Evolutionary conservation across 2,329 filamentous ascomycete species (phyloP), one percentile per base, ranked within the genome.

Genomic region (Dothiorella sarmentorum): DNA sequence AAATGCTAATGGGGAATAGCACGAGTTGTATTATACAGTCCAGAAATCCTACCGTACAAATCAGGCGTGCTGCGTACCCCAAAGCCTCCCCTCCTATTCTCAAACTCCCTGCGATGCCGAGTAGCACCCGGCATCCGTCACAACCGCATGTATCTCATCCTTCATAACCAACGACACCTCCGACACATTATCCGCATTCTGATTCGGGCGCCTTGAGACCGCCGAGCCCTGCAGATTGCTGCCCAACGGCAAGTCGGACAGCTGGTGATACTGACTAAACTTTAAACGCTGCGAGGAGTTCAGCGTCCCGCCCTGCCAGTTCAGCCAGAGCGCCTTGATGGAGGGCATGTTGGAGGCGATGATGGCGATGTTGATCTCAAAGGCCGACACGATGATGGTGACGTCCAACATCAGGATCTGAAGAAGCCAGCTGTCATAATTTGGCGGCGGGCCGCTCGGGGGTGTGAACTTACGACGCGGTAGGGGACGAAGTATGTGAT

Each of bases 281-380:
- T 43, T 43, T 3, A 20, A 43, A 7, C 20, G 40, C 40, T 43
- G 40, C 11, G 40, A 43, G 40, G n/a, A n/a, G n/a, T 15, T 43
- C 22, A 43, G 7, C 3, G 40, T 43, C 6, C 40, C 40, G 7
- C 15, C 40, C 1, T 15, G 40, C 40, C 40, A 43, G 18, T 29
- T 45, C 13, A 29, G 7, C 43, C 43, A 73, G 24, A 74, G 66
- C 4, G 68, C 67, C 51, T 71, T 68, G n/a, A 71, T 52, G 2
- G 64, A 62, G 0, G 69, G 70, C 37, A 71, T 63, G 61, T 72
- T 73, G 55, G 69, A 66, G 4, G 71, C 67, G 27, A 72, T 56
- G 33, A 73, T 66, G 18, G 68, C 71, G 15, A 69, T 60, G 49
- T 71, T 63, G 37, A 73, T 65, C 49, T 73, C 69, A 24, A 70